Evolutionary conservation across 192 early-diverging fungal genomes (phyloP).

Genomic region (Entomortierella parvispora): DNA sequence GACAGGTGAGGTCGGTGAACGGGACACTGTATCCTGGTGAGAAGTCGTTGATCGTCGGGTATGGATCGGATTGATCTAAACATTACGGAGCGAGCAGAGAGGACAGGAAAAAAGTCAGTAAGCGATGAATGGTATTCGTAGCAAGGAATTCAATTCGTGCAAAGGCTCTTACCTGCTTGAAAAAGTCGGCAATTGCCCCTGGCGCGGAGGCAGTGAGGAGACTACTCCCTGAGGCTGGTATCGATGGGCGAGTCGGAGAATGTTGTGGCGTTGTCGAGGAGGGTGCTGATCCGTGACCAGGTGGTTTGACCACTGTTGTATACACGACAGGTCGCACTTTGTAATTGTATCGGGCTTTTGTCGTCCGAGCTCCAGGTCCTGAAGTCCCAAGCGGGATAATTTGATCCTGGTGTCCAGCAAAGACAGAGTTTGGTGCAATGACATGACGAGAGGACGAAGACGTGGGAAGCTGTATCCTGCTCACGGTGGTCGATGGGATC

Average conservation of each 20-base stretch:
- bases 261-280: slow-evolving; percentile 4
- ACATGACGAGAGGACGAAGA: background rate
- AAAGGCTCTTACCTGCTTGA: slow-evolving; percentile 28
- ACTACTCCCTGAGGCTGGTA: background rate
- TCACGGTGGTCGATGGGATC: background rate
- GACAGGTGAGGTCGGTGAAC: slow-evolving; percentile 34
- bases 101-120: no score
- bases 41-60: slow-evolving; percentile 4
- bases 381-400: slow-evolving; percentile 1
- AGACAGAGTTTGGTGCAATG: slow-evolving; percentile 16
- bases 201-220: slow-evolving; percentile 8
- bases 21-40: slow-evolving; percentile 4
- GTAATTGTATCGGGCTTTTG: slow-evolving; percentile 37
- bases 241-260: background rate
- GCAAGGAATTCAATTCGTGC: no score
- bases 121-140: no score
- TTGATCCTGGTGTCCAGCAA: background rate
- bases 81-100: background rate
- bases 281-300: background rate
- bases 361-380: background rate
- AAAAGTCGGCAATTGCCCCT: slow-evolving; percentile 42
- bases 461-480: background rate
- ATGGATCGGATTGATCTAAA: slow-evolving; percentile 15
- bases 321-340: slow-evolving; percentile 42
- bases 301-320: background rate